Base-by-base conservation (phyloP, 805 yeast species). In the Starmerella riodocensis region DNA sequence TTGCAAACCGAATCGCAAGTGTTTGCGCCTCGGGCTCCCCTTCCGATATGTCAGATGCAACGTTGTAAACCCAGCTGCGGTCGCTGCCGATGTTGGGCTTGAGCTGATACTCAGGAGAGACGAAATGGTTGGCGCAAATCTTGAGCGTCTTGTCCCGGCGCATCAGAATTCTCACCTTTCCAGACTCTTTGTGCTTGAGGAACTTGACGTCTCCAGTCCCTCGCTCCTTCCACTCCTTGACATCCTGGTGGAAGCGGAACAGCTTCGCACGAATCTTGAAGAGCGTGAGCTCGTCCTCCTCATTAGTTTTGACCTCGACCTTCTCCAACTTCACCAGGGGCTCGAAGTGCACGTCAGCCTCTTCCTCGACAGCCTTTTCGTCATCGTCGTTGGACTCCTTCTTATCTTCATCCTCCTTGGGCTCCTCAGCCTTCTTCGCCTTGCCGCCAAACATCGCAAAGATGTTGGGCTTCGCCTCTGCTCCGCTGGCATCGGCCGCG, bases 161-260 rank as follows among this genome's bases (percentile, higher is more conserved):
- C 98, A 91, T 91, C 59, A 91, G 70, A 51, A 91, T 64, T 69
- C 98, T 79, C 49, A 82, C 83, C 67, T 84, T 86, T 43, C 73
- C 71, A 43, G 83, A 67, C 46, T 66, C 65, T 63, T 84, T 85
- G 69, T 88, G 95, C 68, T 88, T 71, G 60, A 91, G 74, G 64
- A 91, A 83, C 66, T 91, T 84, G 54, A 85, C 94, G 58, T 91
- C 98, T 57, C 98, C 98, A 26, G 95, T 84, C 55, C 98, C 98
- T 70, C 98, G 82, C 71, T 91, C 98, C 64, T 91, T 91, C 98
- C 98, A 91, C 66, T 91, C 97, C 55, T 77, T 77, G 46, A 45
- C 46, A 25, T 54, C 55, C 48, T 51, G 47, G 49, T 65, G 67
- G 69, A 80, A 88, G 65, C 84, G 80, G 71, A 88, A 91, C 58